Percentiles rank a stretch among this genome's conserved stretches.
These are phyloP conservation scores for Barnettozyma sucrosica DNA, from an alignment of 805 yeast species.

Conservation along the genomic window DNA sequence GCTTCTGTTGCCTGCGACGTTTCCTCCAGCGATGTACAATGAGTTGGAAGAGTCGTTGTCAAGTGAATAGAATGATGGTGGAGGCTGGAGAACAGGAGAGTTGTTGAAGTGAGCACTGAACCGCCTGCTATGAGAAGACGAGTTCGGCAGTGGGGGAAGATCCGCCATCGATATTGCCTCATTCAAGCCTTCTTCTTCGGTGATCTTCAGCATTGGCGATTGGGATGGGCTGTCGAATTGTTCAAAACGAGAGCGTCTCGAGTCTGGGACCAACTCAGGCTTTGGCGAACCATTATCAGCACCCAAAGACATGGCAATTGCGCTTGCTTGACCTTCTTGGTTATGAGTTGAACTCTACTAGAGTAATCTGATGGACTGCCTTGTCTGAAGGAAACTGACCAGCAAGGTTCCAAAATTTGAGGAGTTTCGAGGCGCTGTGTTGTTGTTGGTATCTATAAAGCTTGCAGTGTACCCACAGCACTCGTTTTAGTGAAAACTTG, in stretches of 20 bases:
- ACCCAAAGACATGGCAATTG: neutral
- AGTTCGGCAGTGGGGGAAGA: conserved; percentile 17
- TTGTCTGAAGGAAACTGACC: neutral
- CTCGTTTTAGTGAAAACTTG: too few species aligned
- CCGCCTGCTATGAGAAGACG: conserved; percentile 8
- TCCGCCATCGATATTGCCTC: conserved; percentile 8
- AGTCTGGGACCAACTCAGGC: conserved; percentile 4
- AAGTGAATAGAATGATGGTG: conserved; percentile 4
- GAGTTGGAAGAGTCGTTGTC: conserved; percentile 22
- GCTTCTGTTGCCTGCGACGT: conserved; percentile 25
- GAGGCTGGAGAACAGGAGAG: neutral
- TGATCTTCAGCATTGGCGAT: conserved; percentile 26
- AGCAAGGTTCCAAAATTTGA: neutral
- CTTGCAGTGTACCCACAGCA: neutral
- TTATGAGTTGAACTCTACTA: neutral
- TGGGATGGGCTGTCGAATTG: conserved; percentile 18
- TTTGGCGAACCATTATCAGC: neutral
- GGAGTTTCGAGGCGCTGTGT: neutral
- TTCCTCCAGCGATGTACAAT: conserved; percentile 24
- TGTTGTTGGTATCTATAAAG: neutral
- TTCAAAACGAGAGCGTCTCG: conserved; percentile 19
- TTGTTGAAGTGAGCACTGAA: conserved; percentile 1
- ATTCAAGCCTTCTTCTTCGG: conserved; percentile 17
- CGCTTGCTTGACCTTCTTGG: neutral
- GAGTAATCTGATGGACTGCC: neutral